Conservation (phyloP, 371 early-diverging fungal genomes). For the Mortierella sp. region DNA sequence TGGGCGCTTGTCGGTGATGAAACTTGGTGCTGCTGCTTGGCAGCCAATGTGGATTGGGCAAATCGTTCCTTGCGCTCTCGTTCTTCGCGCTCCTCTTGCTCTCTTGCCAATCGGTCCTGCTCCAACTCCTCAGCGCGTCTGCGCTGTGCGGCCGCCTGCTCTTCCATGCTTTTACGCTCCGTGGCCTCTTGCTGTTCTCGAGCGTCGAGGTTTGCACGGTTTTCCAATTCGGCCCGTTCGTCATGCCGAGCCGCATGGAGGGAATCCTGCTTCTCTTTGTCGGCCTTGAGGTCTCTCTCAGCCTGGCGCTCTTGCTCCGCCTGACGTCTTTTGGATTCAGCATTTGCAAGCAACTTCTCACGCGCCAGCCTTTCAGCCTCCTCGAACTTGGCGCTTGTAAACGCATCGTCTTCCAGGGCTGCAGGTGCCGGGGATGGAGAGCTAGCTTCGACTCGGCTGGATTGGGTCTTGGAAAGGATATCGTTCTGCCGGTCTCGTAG, state of each 20-base stretch:
- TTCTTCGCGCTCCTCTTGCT: conserved; percentile 60
- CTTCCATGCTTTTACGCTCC: conserved; percentile 28
- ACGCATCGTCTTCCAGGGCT: conserved; percentile 26
- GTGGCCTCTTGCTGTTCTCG: conserved; percentile 34
- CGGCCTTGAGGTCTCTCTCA: conserved; percentile 38
- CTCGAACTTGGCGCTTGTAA: conserved; percentile 42
- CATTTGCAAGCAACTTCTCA: conserved; percentile 52
- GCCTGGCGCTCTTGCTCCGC: conserved; percentile 49
- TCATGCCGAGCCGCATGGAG: not conserved
- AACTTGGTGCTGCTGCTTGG: conserved; percentile 37
- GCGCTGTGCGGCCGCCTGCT: conserved; percentile 25
- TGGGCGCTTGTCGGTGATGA: not conserved
- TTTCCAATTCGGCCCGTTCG: conserved; percentile 14
- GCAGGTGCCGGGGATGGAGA: conserved; percentile 25
- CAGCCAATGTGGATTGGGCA: conserved; percentile 38
- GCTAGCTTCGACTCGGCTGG: conserved; percentile 21
- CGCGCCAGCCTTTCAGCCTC: conserved; percentile 50
- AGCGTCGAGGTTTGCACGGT: conserved; percentile 21
- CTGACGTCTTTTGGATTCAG: conserved; percentile 54
- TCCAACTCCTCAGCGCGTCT: conserved; percentile 57
- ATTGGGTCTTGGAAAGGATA: conserved; percentile 37
- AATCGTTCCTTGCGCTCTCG: conserved; percentile 54
- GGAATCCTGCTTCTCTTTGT: conserved; percentile 14
- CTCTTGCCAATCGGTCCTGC: conserved; percentile 40
- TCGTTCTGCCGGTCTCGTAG: conserved; percentile 55